phyloP scores from a whole-genome alignment of 768 basidiomycete genomes.

The Austroboletus eburneus region DNA sequence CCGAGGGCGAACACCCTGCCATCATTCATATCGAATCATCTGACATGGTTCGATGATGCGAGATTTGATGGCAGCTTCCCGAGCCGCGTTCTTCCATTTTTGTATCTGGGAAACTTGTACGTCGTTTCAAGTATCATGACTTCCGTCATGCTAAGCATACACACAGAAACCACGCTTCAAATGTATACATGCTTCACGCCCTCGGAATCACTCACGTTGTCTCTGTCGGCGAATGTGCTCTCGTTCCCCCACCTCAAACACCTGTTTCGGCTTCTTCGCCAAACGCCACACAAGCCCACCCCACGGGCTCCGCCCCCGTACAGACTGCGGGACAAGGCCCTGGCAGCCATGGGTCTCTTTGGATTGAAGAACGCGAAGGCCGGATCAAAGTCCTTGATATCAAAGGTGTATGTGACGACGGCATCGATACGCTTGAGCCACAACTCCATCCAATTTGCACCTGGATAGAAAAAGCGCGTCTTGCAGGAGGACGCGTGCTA shows the following conservation, averaged over 20 bases:
- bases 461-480: conserved; percentile 87
- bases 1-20: conserved; percentile 72
- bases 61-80: conserved; percentile 96
- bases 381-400: conserved; percentile 89
- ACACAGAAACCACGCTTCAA: conserved; percentile 85
- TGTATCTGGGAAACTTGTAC: conserved; percentile 93
- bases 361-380: conserved; percentile 84
- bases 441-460: conserved; percentile 85
- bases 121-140: conserved; percentile 31
- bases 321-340: conserved; percentile 43
- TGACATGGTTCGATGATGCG: conserved; percentile 92
- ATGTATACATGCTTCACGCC: conserved; percentile 93
- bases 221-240: conserved; percentile 92
- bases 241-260: conserved; percentile 68
- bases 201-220: conserved; percentile 97
- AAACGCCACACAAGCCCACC: neutral
- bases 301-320: conserved; percentile 15
- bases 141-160: neutral
- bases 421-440: conserved; percentile 90
- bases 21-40: conserved; percentile 64
- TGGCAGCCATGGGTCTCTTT: conserved; percentile 67
- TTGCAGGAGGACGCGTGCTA: conserved; percentile 82
- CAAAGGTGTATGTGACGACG: conserved; percentile 92
- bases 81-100: conserved; percentile 84
- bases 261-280: neutral